Evolutionary conservation across 2,329 filamentous ascomycete species (phyloP), one percentile per base, ranked within the genome.

Genomic region (Keithomyces neogunnii): DNA sequence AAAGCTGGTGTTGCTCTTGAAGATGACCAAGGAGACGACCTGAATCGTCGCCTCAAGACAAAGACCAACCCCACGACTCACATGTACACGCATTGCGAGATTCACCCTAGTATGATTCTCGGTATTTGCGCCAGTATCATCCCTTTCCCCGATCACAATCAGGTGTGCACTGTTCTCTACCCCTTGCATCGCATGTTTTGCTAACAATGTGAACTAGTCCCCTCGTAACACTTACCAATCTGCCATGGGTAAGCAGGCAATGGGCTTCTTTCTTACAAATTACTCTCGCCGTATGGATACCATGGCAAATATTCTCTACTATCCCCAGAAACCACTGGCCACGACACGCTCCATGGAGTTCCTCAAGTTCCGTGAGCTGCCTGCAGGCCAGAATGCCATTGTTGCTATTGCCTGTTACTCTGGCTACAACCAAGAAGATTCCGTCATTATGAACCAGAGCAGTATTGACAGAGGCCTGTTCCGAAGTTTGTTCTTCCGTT

Each of bases 371-470:
- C 83, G 93, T 71, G 93, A 99, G 69, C 76, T 99, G 53, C 93
- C 93, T 19, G 93, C 93, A 13, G 93, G 93, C 3, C 93, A 99
- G 68, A 99, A 99, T 63, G 93, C 93, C 26, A 99, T 99, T 61
- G 93, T 99, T 10, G 95, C 93, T 40, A 99, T 99, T 71, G 85
- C 90, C 53, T 95, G 88, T 68, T 99, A 99, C 72, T 96, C 91
- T 50, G 93, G 93, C 54, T 99, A 99, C 76, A 99, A 99, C 71
- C 95, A 99, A 69, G 93, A 99, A 89, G 93, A 99, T 83, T 99
- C 93, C 59, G 92, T 99, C 59, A 96, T 99, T 63, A 97, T 99
- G 93, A 99, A 99, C 70, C 93, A 99, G 74, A 96, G 90, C 73
- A 96, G 90, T 70, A 97, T 99, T 63, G 93, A 99, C 69, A 88